Evolutionary conservation across 2,329 filamentous ascomycete genomes (phyloP).

Genomic region (Exophiala mesophila): DNA sequence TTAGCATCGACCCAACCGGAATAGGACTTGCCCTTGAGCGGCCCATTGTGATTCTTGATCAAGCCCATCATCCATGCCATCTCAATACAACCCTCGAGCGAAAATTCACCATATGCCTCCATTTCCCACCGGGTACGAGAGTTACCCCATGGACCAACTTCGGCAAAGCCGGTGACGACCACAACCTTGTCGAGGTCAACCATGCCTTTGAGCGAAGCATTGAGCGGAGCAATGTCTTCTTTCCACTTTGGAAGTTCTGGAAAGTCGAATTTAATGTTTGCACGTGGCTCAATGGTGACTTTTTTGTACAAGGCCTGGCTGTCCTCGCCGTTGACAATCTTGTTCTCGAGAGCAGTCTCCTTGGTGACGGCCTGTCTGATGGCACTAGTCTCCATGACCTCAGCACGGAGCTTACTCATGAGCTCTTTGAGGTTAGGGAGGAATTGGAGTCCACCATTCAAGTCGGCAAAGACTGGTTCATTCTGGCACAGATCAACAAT

Average conservation of each 20-base stretch:
- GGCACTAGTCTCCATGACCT: slow-evolving; percentile 92
- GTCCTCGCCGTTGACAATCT: slow-evolving; percentile 89
- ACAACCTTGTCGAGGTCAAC: slow-evolving; percentile 98
- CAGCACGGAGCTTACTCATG: slow-evolving; percentile 89
- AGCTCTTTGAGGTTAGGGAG: slow-evolving; percentile 90
- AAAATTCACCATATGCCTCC: slow-evolving; percentile 95
- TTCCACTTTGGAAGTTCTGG: slow-evolving; percentile 88
- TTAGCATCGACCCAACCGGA: slow-evolving; percentile 94
- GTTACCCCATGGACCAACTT: slow-evolving; percentile 99
- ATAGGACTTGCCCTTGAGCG: slow-evolving; percentile 92
- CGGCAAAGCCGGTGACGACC: slow-evolving; percentile 92
- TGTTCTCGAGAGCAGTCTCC: slow-evolving; percentile 94
- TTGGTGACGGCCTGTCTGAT: slow-evolving; percentile 90
- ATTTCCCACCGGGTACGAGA: slow-evolving; percentile 98
- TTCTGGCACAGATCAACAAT: slow-evolving; percentile 94
- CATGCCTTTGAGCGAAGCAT: slow-evolving; percentile 89
- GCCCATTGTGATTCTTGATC: slow-evolving; percentile 97
- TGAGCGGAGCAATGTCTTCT: slow-evolving; percentile 80
- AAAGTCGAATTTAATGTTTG: slow-evolving; percentile 98
- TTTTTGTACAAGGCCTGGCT: slow-evolving; percentile 93
- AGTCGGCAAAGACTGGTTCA: slow-evolving; percentile 92
- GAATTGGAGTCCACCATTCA: slow-evolving; percentile 97
- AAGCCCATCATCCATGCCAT: slow-evolving; percentile 99
- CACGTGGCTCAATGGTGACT: slow-evolving; percentile 85
- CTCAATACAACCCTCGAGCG: slow-evolving; percentile 93